phyloP scores from a whole-genome alignment of 805 yeast genomes.

The Starmerella kuoi region DNA sequence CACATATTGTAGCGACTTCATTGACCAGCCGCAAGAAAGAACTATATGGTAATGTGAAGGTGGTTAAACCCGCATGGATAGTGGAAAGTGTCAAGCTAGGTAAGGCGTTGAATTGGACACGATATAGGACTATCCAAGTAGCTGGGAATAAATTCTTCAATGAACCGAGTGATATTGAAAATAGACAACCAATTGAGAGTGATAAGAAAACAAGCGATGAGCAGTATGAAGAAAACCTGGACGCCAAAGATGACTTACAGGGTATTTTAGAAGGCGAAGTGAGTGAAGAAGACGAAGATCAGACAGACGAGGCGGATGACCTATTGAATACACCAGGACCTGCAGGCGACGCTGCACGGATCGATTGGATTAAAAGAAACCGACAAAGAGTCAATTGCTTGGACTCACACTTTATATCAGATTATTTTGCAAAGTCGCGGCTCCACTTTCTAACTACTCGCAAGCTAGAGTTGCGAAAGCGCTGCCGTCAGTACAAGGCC shows the following conservation, averaged over 20 bases:
- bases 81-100: constrained; percentile 44
- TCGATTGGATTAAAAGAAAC: constrained; percentile 14
- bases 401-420: constrained; percentile 60
- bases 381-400: constrained; percentile 32
- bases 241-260: neutral
- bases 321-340: constrained; percentile 6
- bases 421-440: constrained; percentile 69
- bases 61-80: constrained; percentile 77
- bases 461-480: constrained; percentile 61
- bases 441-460: constrained; percentile 80
- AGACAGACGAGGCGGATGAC: neutral
- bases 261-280: neutral
- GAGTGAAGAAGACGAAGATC: neutral
- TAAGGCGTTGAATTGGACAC: constrained; percentile 54
- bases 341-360: constrained; percentile 14
- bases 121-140: constrained; percentile 30
- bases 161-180: too few species aligned
- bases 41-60: constrained; percentile 56
- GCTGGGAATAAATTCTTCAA: constrained; percentile 1
- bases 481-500: constrained; percentile 31
- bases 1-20: constrained; percentile 73
- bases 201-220: neutral
- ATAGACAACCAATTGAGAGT: neutral
- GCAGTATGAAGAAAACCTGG: neutral
- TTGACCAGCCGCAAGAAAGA: constrained; percentile 63